Evolutionary conservation across 768 basidiomycete genomes (phyloP).

Genomic region (Suillus tomentosus): DNA sequence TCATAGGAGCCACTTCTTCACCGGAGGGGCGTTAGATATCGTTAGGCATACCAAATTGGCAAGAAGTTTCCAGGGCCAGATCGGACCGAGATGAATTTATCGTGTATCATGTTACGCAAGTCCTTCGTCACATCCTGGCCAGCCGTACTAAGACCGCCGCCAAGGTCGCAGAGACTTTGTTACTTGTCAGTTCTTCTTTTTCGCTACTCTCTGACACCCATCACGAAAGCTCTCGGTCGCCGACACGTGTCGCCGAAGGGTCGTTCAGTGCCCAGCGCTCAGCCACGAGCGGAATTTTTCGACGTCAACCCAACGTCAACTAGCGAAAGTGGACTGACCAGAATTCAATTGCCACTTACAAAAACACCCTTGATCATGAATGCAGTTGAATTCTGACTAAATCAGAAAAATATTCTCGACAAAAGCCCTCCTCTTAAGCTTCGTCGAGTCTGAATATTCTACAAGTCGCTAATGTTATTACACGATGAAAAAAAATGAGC

Average conservation of each 20-base stretch:
- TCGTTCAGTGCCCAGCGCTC: background rate
- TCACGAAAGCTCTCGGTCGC: background rate
- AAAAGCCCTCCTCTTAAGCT: background rate
- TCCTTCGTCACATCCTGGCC: background rate
- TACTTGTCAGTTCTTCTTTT: background rate
- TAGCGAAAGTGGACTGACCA: background rate
- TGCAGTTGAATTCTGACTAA: background rate
- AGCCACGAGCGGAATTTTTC: background rate
- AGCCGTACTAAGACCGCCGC: background rate
- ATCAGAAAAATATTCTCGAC: background rate
- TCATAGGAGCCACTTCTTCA: background rate
- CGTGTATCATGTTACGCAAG: background rate
- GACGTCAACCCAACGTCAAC: background rate
- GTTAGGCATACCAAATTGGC: background rate
- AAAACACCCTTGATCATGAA: background rate
- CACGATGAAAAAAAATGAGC: conserved; percentile 8
- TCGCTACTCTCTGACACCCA: background rate
- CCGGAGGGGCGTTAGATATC: background rate
- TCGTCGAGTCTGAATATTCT: background rate
- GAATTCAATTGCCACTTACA: background rate
- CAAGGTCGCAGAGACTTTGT: background rate
- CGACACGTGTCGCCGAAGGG: background rate
- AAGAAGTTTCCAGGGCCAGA: background rate
- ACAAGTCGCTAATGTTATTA: conserved; percentile 1
- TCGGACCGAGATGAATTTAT: background rate